phyloP scores from a whole-genome alignment of 2,329 filamentous ascomycete species.

The Pezicula radicicola region DNA sequence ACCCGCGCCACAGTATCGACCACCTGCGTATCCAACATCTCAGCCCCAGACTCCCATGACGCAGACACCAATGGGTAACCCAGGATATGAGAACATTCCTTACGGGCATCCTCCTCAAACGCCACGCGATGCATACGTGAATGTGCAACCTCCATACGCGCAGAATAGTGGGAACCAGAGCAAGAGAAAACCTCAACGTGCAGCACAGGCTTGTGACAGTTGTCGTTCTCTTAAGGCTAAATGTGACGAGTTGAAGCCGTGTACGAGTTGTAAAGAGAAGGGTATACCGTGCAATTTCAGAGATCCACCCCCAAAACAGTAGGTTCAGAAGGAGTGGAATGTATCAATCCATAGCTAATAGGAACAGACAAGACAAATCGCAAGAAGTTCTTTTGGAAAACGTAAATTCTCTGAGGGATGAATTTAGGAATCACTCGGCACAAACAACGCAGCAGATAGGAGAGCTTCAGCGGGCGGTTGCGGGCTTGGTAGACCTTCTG shows the following conservation, averaged over 20 bases:
- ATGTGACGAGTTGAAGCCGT: conserved; percentile 82
- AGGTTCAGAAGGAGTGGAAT: conserved; percentile 42
- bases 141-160: neutral
- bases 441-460: neutral
- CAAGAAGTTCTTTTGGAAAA: conserved; percentile 57
- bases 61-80: conserved; percentile 16
- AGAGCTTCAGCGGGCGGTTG: neutral
- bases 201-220: conserved; percentile 77
- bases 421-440: neutral
- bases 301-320: conserved; percentile 90
- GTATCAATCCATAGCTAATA: conserved; percentile 13
- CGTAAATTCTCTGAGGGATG: conserved; percentile 14
- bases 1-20: conserved; percentile 2
- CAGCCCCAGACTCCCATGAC: conserved; percentile 22
- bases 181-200: conserved; percentile 25
- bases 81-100: neutral
- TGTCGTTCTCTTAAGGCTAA: conserved; percentile 87
- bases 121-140: conserved; percentile 16
- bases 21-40: neutral
- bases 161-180: conserved; percentile 5
- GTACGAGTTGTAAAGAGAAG: conserved; percentile 87
- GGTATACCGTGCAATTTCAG: conserved; percentile 81
- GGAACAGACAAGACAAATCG: conserved; percentile 48
- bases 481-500: neutral
- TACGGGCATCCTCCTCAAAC: conserved; percentile 12